Evolutionary conservation across 805 yeast genomes (phyloP).

Genomic region (Candida andamanensis): DNA sequence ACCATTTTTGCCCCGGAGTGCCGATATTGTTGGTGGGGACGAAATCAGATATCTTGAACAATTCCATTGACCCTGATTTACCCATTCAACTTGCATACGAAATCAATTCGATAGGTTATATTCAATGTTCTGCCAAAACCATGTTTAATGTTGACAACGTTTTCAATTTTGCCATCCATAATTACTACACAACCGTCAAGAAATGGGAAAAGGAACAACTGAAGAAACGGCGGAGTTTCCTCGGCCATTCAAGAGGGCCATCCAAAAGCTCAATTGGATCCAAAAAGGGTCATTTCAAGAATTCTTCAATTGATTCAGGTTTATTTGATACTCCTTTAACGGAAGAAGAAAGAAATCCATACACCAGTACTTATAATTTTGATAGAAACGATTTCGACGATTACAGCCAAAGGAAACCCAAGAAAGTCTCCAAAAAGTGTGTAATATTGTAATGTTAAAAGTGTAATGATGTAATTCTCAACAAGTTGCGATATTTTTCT

Average conservation of each 20-base stretch:
- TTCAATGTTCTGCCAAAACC: slow-evolving; percentile 75
- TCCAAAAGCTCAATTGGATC: slow-evolving; percentile 20
- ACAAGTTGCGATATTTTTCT: no score
- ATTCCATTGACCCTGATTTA: slow-evolving; percentile 36
- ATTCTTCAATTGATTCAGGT: slow-evolving; percentile 32
- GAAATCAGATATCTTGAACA: slow-evolving; percentile 54
- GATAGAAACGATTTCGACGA: slow-evolving; percentile 39
- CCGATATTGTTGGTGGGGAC: slow-evolving; percentile 82
- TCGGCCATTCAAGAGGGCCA: slow-evolving; percentile 24
- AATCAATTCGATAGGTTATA: slow-evolving; percentile 65
- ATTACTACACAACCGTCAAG: slow-evolving; percentile 38
- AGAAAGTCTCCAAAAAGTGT: slow-evolving; percentile 31
- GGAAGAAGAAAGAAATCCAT: slow-evolving; percentile 38
- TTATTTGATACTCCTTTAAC: slow-evolving; percentile 36
- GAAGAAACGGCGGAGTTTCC: slow-evolving; percentile 30
- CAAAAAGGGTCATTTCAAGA: slow-evolving; percentile 33
- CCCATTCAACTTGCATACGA: slow-evolving; percentile 52
- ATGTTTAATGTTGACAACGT: slow-evolving; percentile 63
- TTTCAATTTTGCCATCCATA: slow-evolving; percentile 55
- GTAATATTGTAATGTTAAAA: slow-evolving; percentile 21
- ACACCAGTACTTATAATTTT: slow-evolving; percentile 12
- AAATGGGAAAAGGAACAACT: slow-evolving; percentile 26
- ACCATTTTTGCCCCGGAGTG: slow-evolving; percentile 73
- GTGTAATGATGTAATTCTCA: no score
- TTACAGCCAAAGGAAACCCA: slow-evolving; percentile 28